phyloP scores from a whole-genome alignment of 441 rosid genomes.

The Adansonia gregorii region DNA sequence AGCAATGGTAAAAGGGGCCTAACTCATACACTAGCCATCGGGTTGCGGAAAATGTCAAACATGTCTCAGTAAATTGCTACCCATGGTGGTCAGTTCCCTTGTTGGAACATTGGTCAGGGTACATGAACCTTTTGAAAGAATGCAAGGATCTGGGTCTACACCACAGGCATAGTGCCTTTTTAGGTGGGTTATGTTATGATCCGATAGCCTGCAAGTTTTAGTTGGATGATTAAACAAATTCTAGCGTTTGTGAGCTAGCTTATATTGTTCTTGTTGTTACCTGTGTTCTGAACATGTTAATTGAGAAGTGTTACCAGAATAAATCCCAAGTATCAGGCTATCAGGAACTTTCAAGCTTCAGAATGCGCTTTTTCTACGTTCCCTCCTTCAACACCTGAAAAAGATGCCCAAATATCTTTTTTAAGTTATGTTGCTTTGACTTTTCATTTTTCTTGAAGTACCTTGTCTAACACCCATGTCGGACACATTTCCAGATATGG shows the following conservation, averaged over 20 bases:
- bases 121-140: conserved; percentile 8
- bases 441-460: no score
- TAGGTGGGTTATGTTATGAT: not conserved
- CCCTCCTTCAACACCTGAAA: not conserved
- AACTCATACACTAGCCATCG: not conserved
- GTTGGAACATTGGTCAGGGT: conserved; percentile 5
- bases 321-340: not conserved
- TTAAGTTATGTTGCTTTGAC: no score
- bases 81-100: not conserved
- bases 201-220: not conserved
- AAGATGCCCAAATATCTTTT: not conserved
- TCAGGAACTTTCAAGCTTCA: not conserved
- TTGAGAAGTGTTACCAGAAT: not conserved
- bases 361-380: not conserved
- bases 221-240: not conserved
- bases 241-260: not conserved
- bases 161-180: not conserved
- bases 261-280: not conserved
- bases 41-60: not conserved
- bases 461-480: no score
- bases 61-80: not conserved
- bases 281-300: not conserved
- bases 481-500: no score
- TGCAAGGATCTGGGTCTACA: not conserved
- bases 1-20: not conserved